Evolutionary conservation across 768 basidiomycete genomes (phyloP), one percentile per base, ranked within the genome.

Genomic region (Termitomyces sp.): DNA sequence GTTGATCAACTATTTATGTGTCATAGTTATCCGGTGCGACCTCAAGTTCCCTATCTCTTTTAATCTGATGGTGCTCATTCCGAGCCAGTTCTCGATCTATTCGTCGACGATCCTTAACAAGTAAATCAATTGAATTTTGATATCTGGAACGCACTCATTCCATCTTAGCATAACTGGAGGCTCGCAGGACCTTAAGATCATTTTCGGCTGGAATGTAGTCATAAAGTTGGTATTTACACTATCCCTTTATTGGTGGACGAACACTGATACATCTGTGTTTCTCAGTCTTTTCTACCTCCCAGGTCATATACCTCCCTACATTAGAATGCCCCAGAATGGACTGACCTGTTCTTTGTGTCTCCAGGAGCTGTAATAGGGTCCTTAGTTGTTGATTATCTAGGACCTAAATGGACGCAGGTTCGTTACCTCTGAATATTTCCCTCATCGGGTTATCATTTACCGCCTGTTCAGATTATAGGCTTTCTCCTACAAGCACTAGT

Each of bases 131-230:
- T 10, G 9, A 42, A n/a, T 29, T 27, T 22, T 23, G 22, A 31
- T 44, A 12, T 32, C 27, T 22, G 16, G 31, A 32, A 13, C 16
- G 22, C 5, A 20, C 16, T 5, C 12, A 18, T 23, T n/a, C 16
- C 38, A 3, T 4, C 29, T 7, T 53, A 89, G 84, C 52, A 76
- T 92, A 56, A 85, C 84, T 9, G 84, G 86, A 38, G 68, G 72
- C 25, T 67, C 69, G 31, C 62, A 68, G 11, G 75, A 83, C 6
- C 73, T 93, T 23, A 64, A 70, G 5, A 77, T 86, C 41, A 76
- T 87, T 10, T 85, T 94, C 58, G 91, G 91, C 13, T 94, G 92
- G 93, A 81, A 79, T 57, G 84, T 88, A 41, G 83, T 94, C 22
- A 88, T 92, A 73, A 88, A 87, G 89, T 89, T 64, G 39, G 11